Evolutionary conservation across 306 rosid species (phyloP).

Genomic region (Fagus crenata): DNA sequence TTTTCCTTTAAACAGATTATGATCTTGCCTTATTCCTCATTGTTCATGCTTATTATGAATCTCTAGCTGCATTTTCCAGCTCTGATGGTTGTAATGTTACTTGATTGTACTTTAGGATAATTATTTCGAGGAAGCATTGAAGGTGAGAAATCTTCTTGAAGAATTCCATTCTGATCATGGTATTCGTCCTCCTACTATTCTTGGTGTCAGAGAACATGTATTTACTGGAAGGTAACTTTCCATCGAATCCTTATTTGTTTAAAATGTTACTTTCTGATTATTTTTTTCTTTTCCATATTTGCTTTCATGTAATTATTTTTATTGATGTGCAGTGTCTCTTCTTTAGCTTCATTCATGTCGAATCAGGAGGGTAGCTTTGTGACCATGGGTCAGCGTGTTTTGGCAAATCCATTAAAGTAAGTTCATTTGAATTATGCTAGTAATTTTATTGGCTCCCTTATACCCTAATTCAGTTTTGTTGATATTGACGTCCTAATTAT

Average conservation of each 20-base stretch:
- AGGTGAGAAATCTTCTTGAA: constrained; percentile 96
- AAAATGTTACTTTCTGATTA: not conserved
- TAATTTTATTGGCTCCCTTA: constrained; percentile 23
- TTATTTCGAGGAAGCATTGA: constrained; percentile 70
- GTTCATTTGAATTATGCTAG: constrained; percentile 24
- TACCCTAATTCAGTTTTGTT: not conserved
- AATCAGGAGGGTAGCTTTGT: constrained; percentile 91
- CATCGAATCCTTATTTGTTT: constrained; percentile 5
- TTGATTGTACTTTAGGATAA: constrained; percentile 41
- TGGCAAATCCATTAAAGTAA: constrained; percentile 94
- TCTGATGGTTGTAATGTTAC: constrained; percentile 11
- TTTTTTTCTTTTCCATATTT: not conserved
- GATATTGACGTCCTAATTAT: constrained; percentile 20
- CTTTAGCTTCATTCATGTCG: constrained; percentile 90
- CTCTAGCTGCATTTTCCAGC: not conserved
- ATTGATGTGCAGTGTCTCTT: constrained; percentile 72
- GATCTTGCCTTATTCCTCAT: not conserved
- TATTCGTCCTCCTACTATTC: constrained; percentile 75
- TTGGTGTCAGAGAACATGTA: constrained; percentile 94
- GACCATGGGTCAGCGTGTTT: constrained; percentile 92
- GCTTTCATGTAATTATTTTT: constrained; percentile 14
- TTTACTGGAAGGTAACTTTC: constrained; percentile 80
- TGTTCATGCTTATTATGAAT: not conserved
- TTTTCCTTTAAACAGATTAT: not conserved
- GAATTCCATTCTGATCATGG: constrained; percentile 82